Percentiles rank a stretch among this genome's conserved stretches.
Evolutionary conservation across 2,329 filamentous ascomycete species (phyloP).

Genomic region (Diaporthe ampelina): DNA sequence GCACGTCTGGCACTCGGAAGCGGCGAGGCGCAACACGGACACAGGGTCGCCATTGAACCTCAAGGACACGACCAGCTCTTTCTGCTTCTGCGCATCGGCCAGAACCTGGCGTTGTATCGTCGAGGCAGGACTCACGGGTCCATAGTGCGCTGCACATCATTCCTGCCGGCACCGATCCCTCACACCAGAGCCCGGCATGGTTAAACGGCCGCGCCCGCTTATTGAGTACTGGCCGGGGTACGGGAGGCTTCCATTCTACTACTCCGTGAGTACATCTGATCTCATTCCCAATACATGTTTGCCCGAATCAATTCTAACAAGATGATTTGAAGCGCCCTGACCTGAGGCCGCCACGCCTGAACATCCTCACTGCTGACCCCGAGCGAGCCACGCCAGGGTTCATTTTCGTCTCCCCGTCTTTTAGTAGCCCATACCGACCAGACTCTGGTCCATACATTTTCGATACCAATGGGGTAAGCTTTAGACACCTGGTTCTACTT

Average conservation of each 20-base stretch:
- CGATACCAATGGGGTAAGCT: slow-evolving; percentile 34
- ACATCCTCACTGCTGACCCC: slow-evolving; percentile 17
- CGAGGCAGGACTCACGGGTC: neutral
- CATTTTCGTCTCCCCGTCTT: slow-evolving; percentile 26
- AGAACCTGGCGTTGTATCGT: neutral
- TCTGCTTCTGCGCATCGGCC: neutral
- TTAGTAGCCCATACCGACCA: slow-evolving; percentile 26
- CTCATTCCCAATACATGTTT: neutral
- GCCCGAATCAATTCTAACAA: neutral
- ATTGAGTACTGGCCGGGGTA: slow-evolving; percentile 28
- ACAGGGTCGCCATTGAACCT: neutral
- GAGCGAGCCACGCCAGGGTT: slow-evolving; percentile 32
- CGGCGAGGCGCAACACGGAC: too few relatives aligned
- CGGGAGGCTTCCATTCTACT: slow-evolving; percentile 37
- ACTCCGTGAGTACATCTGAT: slow-evolving; percentile 20
- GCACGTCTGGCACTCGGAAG: neutral
- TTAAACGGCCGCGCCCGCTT: slow-evolving; percentile 21
- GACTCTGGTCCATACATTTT: slow-evolving; percentile 38
- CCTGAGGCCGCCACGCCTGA: slow-evolving; percentile 35
- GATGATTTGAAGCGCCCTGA: slow-evolving; percentile 28
- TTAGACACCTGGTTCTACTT: too few relatives aligned
- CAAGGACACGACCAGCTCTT: neutral
- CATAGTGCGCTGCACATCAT: neutral
- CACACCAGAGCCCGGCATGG: slow-evolving; percentile 22
- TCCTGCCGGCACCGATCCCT: neutral